Base-by-base conservation (phyloP, 2,329 filamentous ascomycete species). In the Zasmidium angulare region DNA sequence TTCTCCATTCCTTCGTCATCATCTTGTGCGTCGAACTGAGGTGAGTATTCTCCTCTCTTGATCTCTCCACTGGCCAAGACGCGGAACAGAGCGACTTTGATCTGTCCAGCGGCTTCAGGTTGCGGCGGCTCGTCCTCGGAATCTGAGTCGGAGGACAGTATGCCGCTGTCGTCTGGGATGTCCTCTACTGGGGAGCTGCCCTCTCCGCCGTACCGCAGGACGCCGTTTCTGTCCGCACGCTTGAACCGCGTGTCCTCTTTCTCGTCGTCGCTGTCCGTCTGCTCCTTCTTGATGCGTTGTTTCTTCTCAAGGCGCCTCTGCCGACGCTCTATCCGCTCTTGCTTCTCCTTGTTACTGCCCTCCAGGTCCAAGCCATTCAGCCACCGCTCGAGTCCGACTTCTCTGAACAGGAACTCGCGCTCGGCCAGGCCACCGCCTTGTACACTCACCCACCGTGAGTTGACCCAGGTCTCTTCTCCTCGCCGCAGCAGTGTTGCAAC, bases 381-480 rank as follows among this genome's bases (percentile, higher is more conserved):
- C 93, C 95, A 99, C 68, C 93, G 84, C 78, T 99, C 95, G 55
- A 99, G 80, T 1, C 95, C 95, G 50, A 99, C 95, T 75, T 99
- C 95, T 58, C 93, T 90, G 78, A 99, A 99, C 65, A 99, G 79
- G 68, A 99, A 99, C 74, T 99, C 95, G 65, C 95, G 87, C 79
- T 99, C 95, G 26, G 95, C 95, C 49, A 99, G 84, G 46, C 95
- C 95, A 52, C 95, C 95, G 29, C 93, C 93, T 76, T 98, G 93
- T 6, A 99, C 87, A 72, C 96, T 93, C 52, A 99, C 95, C 95
- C 95, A 99, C 69, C 95, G 84, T 57, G 92, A 97, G 72, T 98
- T 99, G 22, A 99, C 96, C 95, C 95, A 99, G 1, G 95, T 99
- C 78, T 99, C 95, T 74, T 98, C 95, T 22, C 95, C 93, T 12